Evolutionary conservation across 2,329 filamentous ascomycete species (phyloP).

Genomic region (Alternaria longipes): DNA sequence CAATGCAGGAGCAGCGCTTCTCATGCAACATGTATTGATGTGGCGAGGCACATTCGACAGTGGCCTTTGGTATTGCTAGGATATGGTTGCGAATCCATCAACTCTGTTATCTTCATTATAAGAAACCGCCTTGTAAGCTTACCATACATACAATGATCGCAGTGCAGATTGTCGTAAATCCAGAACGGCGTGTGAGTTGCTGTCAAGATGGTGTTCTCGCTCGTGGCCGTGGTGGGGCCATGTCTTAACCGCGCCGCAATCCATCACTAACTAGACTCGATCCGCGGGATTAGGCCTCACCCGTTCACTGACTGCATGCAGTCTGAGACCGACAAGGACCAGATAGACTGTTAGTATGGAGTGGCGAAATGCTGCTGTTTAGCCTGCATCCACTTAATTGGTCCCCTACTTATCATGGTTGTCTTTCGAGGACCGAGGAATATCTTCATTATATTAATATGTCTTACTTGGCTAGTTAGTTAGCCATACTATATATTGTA

Average conservation of each 20-base stretch:
- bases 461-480: not conserved
- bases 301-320: not conserved
- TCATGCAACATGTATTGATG: not conserved
- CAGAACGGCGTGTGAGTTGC: not conserved
- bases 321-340: not conserved
- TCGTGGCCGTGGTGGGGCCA: not conserved
- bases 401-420: not conserved
- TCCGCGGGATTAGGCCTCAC: not conserved
- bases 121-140: no score
- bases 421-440: not conserved
- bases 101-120: not conserved
- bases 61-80: not conserved
- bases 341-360: not conserved
- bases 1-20: not conserved
- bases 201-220: not conserved
- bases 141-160: fast-evolving
- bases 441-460: not conserved
- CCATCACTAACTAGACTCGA: not conserved
- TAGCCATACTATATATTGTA: not conserved
- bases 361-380: not conserved
- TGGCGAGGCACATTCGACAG: not conserved
- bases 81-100: not conserved
- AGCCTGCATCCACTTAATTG: not conserved
- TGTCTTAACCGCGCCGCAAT: constrained; percentile 9
- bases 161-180: not conserved